Evolutionary conservation across 179 eudicot species (phyloP).

Genomic region (Silene noctiflora): DNA sequence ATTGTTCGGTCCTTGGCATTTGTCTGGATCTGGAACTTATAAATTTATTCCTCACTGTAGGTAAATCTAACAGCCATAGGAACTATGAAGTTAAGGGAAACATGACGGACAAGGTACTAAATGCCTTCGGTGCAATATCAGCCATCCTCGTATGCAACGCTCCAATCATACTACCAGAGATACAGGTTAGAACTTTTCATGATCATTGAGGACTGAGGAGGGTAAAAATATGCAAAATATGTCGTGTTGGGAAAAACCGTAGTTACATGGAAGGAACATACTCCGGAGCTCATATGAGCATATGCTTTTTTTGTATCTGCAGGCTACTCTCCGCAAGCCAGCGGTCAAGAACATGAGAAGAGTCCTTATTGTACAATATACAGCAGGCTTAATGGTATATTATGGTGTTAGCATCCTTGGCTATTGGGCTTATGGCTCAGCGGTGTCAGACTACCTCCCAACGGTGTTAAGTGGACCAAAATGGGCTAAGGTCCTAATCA

Average conservation of each 20-base stretch:
- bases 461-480: constrained; percentile 44
- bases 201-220: neutral
- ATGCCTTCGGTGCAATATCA: constrained; percentile 49
- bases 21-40: neutral
- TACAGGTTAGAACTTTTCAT: constrained; percentile 38
- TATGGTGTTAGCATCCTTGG: constrained; percentile 54
- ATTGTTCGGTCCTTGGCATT: too few relatives aligned
- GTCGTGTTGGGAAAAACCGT: neutral
- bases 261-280: neutral
- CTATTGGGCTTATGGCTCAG: constrained; percentile 65
- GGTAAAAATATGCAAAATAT: neutral
- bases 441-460: constrained; percentile 53
- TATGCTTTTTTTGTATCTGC: constrained; percentile 22
- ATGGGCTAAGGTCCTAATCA: constrained; percentile 52
- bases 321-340: constrained; percentile 58
- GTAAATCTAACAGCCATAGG: constrained; percentile 32
- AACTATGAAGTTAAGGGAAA: constrained; percentile 44
- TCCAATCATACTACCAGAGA: constrained; percentile 53
- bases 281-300: neutral
- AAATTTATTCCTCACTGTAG: constrained; percentile 25
- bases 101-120: constrained; percentile 35
- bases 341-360: constrained; percentile 55
- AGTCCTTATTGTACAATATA: constrained; percentile 45
- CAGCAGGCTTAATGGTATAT: constrained; percentile 43
- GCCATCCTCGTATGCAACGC: constrained; percentile 54